Conservation (phyloP, 2,329 filamentous ascomycete genomes). For the Delphinella strobiligena region DNA sequence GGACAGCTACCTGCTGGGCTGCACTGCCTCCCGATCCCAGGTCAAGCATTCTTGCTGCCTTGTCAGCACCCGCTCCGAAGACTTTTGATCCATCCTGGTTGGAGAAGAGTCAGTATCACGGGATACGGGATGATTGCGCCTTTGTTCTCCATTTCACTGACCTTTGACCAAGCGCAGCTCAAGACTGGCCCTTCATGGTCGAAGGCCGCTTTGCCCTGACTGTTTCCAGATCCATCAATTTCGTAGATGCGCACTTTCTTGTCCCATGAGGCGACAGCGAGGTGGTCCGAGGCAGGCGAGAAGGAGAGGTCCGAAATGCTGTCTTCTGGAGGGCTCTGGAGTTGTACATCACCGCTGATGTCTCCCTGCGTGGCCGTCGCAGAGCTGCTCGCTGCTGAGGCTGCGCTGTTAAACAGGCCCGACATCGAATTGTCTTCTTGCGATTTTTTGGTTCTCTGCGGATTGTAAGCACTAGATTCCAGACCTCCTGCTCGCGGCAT, state of each 20-base stretch:
- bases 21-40: conserved; percentile 44
- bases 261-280: conserved; percentile 91
- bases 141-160: no score
- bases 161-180: conserved; percentile 77
- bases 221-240: conserved; percentile 64
- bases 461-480: not conserved
- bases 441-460: no score
- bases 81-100: conserved; percentile 89
- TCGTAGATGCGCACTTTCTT: conserved; percentile 97
- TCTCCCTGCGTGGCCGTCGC: conserved; percentile 71
- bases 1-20: conserved; percentile 61
- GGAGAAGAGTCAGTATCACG: no score
- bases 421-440: conserved; percentile 44
- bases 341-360: conserved; percentile 73
- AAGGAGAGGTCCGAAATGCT: conserved; percentile 81
- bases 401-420: conserved; percentile 42
- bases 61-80: conserved; percentile 79
- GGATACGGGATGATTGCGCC: no score
- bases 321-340: conserved; percentile 72
- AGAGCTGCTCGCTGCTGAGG: conserved; percentile 38
- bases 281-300: conserved; percentile 62
- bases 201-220: conserved; percentile 73
- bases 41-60: conserved; percentile 80
- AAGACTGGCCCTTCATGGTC: conserved; percentile 79
- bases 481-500: no score